phyloP scores from a whole-genome alignment of 1,139 yeast species.

The Yamadazyma atmosphaerica region DNA sequence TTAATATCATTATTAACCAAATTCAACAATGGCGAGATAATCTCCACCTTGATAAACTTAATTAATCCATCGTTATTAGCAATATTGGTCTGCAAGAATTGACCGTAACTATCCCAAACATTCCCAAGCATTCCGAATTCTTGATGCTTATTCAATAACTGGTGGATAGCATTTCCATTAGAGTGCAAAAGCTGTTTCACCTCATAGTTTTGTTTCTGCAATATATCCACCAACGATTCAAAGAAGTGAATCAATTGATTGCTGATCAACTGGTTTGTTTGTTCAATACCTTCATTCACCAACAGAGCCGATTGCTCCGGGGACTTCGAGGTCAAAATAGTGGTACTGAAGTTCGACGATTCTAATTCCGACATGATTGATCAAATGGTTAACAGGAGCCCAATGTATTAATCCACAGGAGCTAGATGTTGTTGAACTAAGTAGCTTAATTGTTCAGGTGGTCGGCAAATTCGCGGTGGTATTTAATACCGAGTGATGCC shows the following conservation, averaged over 20 bases:
- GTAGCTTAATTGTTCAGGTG: not conserved
- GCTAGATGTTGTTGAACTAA: no score
- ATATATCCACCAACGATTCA: constrained; percentile 49
- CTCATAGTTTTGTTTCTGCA: constrained; percentile 51
- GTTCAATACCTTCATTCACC: constrained; percentile 34
- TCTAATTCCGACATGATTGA: constrained; percentile 17
- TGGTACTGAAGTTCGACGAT: constrained; percentile 30
- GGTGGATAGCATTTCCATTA: constrained; percentile 24
- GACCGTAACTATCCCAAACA: constrained; percentile 58
- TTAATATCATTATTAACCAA: constrained; percentile 55
- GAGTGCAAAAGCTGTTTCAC: constrained; percentile 44
- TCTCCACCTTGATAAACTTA: constrained; percentile 54
- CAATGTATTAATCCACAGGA: no score
- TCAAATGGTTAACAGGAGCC: no score
- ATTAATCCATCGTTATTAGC: constrained; percentile 52
- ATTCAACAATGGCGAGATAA: constrained; percentile 54
- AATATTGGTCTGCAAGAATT: constrained; percentile 53
- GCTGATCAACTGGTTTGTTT: constrained; percentile 22
- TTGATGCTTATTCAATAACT: constrained; percentile 26
- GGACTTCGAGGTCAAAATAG: constrained; percentile 43
- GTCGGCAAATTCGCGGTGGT: not conserved
- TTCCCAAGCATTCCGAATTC: constrained; percentile 58
- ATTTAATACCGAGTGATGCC: no score
- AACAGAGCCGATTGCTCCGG: constrained; percentile 46
- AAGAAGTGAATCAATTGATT: constrained; percentile 54